phyloP scores from a whole-genome alignment of 2,329 filamentous ascomycete genomes.

The Fusarium cicatricum region DNA sequence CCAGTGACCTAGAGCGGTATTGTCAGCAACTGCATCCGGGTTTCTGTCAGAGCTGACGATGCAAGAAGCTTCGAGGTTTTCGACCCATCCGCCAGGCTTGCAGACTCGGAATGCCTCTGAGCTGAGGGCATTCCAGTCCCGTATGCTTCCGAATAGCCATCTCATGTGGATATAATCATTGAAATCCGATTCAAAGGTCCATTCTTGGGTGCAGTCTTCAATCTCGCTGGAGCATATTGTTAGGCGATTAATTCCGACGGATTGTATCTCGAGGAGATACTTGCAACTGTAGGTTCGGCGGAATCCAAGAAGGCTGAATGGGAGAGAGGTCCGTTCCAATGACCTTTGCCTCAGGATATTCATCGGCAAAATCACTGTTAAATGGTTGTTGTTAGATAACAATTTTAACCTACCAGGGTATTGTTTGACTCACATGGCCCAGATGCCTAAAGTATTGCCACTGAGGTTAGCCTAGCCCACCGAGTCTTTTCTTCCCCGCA shows the following conservation, averaged over 20 bases:
- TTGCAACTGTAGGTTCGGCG: conserved; percentile 53
- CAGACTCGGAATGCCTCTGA: conserved; percentile 61
- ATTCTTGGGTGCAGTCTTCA: conserved; percentile 45
- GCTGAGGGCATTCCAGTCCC: conserved; percentile 63
- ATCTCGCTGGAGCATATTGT: conserved; percentile 16
- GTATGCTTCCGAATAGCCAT: conserved; percentile 63
- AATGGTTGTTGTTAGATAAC: not conserved
- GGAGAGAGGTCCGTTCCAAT: conserved; percentile 65
- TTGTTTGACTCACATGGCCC: conserved; percentile 54
- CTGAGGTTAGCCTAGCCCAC: not conserved
- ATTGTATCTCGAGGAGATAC: not conserved
- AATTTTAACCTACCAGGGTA: rapidly evolving
- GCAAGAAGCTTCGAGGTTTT: conserved; percentile 44
- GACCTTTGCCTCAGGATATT: conserved; percentile 53
- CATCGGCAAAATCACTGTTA: conserved; percentile 57
- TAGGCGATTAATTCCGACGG: not conserved
- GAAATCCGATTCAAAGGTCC: conserved; percentile 43
- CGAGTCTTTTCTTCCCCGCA: too few relatives aligned
- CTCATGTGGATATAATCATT: conserved; percentile 70
- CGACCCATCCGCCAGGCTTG: conserved; percentile 61
- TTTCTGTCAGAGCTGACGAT: conserved; percentile 43
- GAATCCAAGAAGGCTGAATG: conserved; percentile 63
- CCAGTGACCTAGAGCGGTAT: conserved; percentile 43
- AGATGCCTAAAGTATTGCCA: conserved; percentile 48
- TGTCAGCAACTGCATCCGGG: conserved; percentile 29